Evolutionary conservation across 148 eudicot species (phyloP).

Genomic region (Polygonum maritimum): DNA sequence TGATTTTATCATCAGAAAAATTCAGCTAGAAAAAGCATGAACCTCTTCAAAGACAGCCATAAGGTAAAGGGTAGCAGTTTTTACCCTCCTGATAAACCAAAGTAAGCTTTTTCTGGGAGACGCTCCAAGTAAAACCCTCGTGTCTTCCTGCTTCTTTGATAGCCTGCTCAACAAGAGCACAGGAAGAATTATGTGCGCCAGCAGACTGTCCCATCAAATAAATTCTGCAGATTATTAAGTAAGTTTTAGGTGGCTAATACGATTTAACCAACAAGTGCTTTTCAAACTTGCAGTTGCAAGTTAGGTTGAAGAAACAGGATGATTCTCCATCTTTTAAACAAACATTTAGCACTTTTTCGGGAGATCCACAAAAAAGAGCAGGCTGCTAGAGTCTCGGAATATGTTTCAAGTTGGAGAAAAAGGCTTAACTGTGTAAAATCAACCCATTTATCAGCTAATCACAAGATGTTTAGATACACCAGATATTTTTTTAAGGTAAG

Average conservation of each 20-base stretch:
- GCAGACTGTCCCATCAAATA: conserved; percentile 98
- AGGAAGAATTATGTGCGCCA: conserved; percentile 92
- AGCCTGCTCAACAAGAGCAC: conserved; percentile 83
- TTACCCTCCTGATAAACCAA: conserved; percentile 98
- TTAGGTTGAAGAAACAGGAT: not conserved
- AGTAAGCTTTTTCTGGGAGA: conserved; percentile 76
- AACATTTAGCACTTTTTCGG: not conserved
- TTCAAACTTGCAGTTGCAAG: not conserved
- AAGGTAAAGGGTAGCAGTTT: not conserved
- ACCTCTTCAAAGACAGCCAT: not conserved
- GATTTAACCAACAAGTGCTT: not conserved
- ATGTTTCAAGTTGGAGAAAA: not conserved
- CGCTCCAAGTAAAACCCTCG: conserved; percentile 64
- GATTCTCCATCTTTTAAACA: not conserved
- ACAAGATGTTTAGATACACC: not conserved
- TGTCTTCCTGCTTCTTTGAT: conserved; percentile 54
- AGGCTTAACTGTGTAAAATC: not conserved
- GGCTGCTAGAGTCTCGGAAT: not conserved
- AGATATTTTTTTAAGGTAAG: not conserved
- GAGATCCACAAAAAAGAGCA: not conserved
- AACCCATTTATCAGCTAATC: not conserved
- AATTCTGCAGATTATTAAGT: conserved; percentile 30
- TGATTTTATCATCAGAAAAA: not conserved
- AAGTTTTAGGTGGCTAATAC: not conserved
- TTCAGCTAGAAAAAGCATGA: not conserved